phyloP scores from a whole-genome alignment of 179 eudicot species.

The Patellifolia procumbens region DNA sequence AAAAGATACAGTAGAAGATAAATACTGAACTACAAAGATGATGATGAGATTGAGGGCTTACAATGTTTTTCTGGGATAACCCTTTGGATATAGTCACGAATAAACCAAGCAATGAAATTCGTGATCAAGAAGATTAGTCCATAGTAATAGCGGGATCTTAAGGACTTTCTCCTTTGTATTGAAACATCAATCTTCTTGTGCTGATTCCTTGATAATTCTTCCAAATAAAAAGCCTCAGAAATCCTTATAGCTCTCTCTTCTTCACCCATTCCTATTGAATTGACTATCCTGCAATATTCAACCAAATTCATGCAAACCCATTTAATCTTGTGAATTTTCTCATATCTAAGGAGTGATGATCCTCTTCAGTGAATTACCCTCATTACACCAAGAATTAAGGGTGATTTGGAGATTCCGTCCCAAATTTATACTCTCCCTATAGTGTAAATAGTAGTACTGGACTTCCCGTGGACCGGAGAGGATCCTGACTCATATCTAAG shows the following conservation, averaged over 20 bases:
- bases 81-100: conserved; percentile 82
- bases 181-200: conserved; percentile 41
- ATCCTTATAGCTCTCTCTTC: conserved; percentile 16
- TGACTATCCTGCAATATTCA: conserved; percentile 2
- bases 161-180: conserved; percentile 45
- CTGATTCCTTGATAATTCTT: conserved; percentile 34
- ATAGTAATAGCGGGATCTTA: conserved; percentile 72
- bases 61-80: conserved; percentile 57
- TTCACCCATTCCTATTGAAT: conserved; percentile 8
- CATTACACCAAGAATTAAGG: no score
- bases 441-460: no score
- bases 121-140: conserved; percentile 68
- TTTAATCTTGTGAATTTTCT: not conserved
- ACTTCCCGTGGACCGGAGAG: no score
- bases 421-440: no score
- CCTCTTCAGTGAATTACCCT: no score
- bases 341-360: not conserved
- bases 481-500: no score
- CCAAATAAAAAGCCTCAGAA: conserved; percentile 31
- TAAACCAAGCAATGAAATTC: conserved; percentile 73
- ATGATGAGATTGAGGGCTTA: conserved; percentile 45
- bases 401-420: no score
- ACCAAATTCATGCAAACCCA: conserved; percentile 3
- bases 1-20: not conserved
- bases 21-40: not conserved